A percentile compares a stretch with the other conserved stretches of the same genome.
These are phyloP conservation scores for Camellia lanceoleosa DNA, from an alignment of 148 eudicot genomes.

Conservation along the genomic window DNA sequence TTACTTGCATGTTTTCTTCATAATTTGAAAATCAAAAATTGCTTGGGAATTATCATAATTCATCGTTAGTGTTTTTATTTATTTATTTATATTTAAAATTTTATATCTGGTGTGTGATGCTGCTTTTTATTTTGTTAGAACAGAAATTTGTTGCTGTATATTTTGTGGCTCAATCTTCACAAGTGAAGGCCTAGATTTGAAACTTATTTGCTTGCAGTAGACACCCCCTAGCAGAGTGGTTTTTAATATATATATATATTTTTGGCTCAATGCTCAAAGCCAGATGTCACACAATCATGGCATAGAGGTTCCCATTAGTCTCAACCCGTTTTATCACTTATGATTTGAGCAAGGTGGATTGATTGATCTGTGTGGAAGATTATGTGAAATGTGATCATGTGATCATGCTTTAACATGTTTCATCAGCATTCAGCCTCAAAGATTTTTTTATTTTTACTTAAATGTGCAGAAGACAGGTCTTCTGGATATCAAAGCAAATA, in stretches of 20 bases:
- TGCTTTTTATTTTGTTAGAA: not conserved
- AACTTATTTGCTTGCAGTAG: not conserved
- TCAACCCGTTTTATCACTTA: not conserved
- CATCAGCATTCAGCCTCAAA: constrained; percentile 2
- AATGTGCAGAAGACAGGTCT: constrained; percentile 79
- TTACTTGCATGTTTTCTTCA: constrained; percentile 4
- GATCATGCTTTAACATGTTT: not conserved
- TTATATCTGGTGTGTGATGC: not conserved
- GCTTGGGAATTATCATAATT: not conserved
- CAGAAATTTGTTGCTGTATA: not conserved
- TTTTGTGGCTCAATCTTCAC: not conserved
- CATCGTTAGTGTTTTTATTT: not conserved
- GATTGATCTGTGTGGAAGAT: not conserved
- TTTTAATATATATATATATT: no score
- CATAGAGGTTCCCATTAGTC: not conserved
- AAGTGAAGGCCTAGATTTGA: not conserved
- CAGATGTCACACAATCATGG: not conserved
- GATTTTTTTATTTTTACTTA: constrained; percentile 10
- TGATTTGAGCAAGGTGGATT: not conserved
- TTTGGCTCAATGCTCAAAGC: not conserved
- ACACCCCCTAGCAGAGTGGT: not conserved
- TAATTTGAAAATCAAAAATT: not conserved
- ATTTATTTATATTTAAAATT: no score
- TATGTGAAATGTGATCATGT: not conserved
- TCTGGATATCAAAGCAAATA: constrained; percentile 99